A percentile compares a stretch with the other conserved stretches of the same genome.
Conservation (phyloP, 2,329 filamentous ascomycete genomes). For the Ceratocystis variospora region DNA sequence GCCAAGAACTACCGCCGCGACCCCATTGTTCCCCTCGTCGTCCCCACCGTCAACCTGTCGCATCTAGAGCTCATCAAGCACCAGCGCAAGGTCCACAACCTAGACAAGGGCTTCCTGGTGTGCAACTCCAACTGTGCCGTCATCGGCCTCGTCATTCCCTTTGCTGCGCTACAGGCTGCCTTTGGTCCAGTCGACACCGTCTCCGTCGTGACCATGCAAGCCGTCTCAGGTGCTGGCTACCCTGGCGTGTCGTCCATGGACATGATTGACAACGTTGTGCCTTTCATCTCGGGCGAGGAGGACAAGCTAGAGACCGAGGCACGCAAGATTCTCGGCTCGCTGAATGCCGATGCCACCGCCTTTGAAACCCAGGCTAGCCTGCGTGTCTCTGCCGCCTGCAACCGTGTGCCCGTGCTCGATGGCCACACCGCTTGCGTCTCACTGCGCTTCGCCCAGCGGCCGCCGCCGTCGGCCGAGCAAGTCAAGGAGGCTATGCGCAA, state of each 20-base stretch:
- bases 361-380: conserved; percentile 64
- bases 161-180: conserved; percentile 72
- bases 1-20: conserved; percentile 93
- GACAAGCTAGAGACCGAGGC: conserved; percentile 93
- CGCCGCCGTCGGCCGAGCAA: conserved; percentile 58
- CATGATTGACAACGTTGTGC: conserved; percentile 89
- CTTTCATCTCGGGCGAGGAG: conserved; percentile 85
- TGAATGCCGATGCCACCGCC: conserved; percentile 57
- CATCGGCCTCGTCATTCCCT: conserved; percentile 88
- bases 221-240: conserved; percentile 84
- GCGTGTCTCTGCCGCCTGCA: conserved; percentile 75
- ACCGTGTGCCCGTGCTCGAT: conserved; percentile 85
- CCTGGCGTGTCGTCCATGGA: conserved; percentile 88
- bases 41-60: conserved; percentile 83
- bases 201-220: conserved; percentile 84
- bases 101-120: conserved; percentile 80
- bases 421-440: conserved; percentile 94
- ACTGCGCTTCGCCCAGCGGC: conserved; percentile 62
- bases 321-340: conserved; percentile 74
- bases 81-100: conserved; percentile 57
- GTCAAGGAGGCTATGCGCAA: conserved; percentile 66
- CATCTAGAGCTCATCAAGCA: conserved; percentile 84
- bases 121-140: conserved; percentile 99
- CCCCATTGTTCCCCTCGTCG: conserved; percentile 79
- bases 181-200: conserved; percentile 70